Evolutionary conservation across 2,329 filamentous ascomycete genomes (phyloP).

Genomic region (Penicillium occitanis): DNA sequence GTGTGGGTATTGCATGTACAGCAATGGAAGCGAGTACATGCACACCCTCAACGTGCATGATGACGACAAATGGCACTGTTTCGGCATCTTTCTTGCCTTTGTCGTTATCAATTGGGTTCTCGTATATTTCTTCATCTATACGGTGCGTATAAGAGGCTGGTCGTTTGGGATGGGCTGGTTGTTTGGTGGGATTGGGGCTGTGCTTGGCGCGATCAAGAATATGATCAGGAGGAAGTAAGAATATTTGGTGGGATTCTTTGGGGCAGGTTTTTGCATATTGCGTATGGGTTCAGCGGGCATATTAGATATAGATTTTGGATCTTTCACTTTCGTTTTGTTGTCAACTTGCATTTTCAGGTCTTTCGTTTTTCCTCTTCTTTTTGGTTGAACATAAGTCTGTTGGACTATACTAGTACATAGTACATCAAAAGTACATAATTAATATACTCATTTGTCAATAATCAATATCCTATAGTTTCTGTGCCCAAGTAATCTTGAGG

Average conservation of each 20-base stretch:
- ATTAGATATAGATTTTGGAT: constrained; percentile 1
- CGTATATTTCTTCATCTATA: constrained; percentile 77
- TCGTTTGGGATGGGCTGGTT: constrained; percentile 65
- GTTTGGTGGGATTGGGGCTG: constrained; percentile 51
- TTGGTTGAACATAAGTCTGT: neutral
- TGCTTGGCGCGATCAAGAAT: constrained; percentile 30
- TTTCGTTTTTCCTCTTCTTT: neutral
- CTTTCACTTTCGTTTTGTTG: neutral
- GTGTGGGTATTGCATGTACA: constrained; percentile 71
- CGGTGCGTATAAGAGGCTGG: constrained; percentile 68
- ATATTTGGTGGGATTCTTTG: too few species aligned
- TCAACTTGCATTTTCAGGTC: neutral
- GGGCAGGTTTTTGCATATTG: neutral
- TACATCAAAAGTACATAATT: neutral
- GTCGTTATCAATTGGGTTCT: constrained; percentile 68
- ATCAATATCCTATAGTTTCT: neutral
- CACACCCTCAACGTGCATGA: constrained; percentile 55
- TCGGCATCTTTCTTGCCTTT: constrained; percentile 72
- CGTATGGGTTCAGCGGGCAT: neutral
- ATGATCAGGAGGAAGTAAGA: neutral
- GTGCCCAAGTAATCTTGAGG: neutral
- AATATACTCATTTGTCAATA: neutral
- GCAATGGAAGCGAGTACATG: constrained; percentile 66
- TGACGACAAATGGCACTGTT: constrained; percentile 68
- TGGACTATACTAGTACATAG: neutral